phyloP scores from a whole-genome alignment of 306 rosid species.

The Hippophae rhamnoides region DNA sequence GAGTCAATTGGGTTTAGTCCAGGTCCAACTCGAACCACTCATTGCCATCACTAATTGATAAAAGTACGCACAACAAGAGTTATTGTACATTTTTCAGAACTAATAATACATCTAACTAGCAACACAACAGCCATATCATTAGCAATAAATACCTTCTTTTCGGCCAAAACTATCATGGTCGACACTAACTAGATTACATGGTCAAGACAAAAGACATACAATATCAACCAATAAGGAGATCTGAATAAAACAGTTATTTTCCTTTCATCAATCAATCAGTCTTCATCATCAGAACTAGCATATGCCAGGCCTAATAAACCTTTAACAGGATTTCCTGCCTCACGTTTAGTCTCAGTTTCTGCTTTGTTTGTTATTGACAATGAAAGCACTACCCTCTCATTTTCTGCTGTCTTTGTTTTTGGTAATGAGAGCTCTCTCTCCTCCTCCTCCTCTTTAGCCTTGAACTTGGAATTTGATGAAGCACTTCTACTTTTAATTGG shows the following conservation, averaged over 20 bases:
- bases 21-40: too few relatives aligned
- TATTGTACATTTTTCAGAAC: too few relatives aligned
- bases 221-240: constrained; percentile 5
- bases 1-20: too few relatives aligned
- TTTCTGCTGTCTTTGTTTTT: constrained; percentile 24
- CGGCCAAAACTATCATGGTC: too few relatives aligned
- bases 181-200: too few relatives aligned
- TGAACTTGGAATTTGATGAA: constrained; percentile 17
- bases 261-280: constrained; percentile 26
- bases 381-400: constrained; percentile 10
- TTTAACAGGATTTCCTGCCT: constrained; percentile 33
- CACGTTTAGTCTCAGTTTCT: too few relatives aligned
- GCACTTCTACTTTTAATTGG: constrained; percentile 7
- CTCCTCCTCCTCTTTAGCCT: constrained; percentile 11
- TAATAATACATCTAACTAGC: too few relatives aligned
- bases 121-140: too few relatives aligned
- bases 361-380: too few relatives aligned
- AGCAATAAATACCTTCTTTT: too few relatives aligned
- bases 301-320: constrained; percentile 77
- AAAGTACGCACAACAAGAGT: too few relatives aligned
- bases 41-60: too few relatives aligned
- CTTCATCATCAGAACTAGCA: constrained; percentile 80
- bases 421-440: constrained; percentile 22
- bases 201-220: not conserved
- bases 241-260: not conserved